A percentile compares a stretch with the other conserved stretches of the same genome.
These are phyloP conservation scores for Dactylellina sp. DNA, from an alignment of 2,329 filamentous ascomycete species.

Conservation along the genomic window DNA sequence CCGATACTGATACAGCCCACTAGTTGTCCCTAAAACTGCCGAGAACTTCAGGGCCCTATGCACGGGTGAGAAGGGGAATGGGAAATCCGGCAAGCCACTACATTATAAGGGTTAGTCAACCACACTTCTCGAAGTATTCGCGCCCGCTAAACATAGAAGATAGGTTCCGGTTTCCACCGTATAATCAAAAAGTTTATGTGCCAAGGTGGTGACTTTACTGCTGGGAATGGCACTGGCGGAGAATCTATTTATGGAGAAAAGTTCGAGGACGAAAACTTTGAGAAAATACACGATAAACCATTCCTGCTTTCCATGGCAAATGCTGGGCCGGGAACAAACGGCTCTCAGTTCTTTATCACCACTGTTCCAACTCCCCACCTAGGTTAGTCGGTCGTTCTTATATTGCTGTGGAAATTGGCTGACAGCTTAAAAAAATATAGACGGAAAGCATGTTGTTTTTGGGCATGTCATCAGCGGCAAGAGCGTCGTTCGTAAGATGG, in stretches of 20 bases:
- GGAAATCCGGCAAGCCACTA: slow-evolving; percentile 83
- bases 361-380: slow-evolving; percentile 68
- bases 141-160: slow-evolving; percentile 85
- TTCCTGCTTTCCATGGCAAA: slow-evolving; percentile 96
- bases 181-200: slow-evolving; percentile 99
- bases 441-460: slow-evolving; percentile 97
- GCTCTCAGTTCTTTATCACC: slow-evolving; percentile 97
- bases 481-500: slow-evolving; percentile 87
- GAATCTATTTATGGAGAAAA: slow-evolving; percentile 91
- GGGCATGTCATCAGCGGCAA: slow-evolving; percentile 94
- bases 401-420: background rate
- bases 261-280: slow-evolving; percentile 93
- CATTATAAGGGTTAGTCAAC: slow-evolving; percentile 78
- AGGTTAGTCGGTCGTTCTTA: background rate
- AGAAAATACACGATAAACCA: slow-evolving; percentile 90
- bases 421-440: slow-evolving; percentile 66
- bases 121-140: slow-evolving; percentile 12
- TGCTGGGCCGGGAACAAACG: slow-evolving; percentile 93
- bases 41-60: slow-evolving; percentile 96
- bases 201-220: slow-evolving; percentile 81
- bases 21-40: slow-evolving; percentile 94
- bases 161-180: slow-evolving; percentile 95
- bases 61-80: slow-evolving; percentile 92
- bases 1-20: slow-evolving; percentile 65
- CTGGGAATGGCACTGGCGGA: slow-evolving; percentile 86